These are phyloP conservation scores for Escallonia herrerae DNA, from an alignment of 129 eudicot genomes.

Conservation along the genomic window DNA sequence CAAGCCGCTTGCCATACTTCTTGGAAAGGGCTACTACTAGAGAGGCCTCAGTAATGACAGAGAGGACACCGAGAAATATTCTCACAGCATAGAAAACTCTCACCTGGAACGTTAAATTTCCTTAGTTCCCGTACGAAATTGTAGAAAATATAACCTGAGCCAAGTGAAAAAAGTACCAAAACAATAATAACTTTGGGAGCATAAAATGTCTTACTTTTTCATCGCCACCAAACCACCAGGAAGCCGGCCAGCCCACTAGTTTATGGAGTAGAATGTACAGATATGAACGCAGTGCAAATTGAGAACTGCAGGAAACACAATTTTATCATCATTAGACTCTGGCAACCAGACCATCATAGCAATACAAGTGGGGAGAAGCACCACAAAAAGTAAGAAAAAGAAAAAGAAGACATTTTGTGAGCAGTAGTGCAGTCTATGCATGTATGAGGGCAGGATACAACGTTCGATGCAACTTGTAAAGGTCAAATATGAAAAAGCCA, in stretches of 20 bases:
- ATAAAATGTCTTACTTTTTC: constrained; percentile 50
- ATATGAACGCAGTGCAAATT: constrained; percentile 85
- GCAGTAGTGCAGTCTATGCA: background rate
- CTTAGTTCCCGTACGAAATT: constrained; percentile 5
- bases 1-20: constrained; percentile 93
- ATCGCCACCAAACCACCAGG: constrained; percentile 59
- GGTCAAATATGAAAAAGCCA: too few species aligned
- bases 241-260: constrained; percentile 78
- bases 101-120: constrained; percentile 44
- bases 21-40: constrained; percentile 91
- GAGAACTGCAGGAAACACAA: constrained; percentile 53
- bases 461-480: background rate
- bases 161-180: background rate
- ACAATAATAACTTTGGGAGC: background rate
- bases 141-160: constrained; percentile 1
- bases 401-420: background rate
- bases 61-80: constrained; percentile 74
- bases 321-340: background rate
- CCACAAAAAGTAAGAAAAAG: background rate
- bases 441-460: background rate
- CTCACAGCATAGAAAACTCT: constrained; percentile 85
- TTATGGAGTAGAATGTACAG: constrained; percentile 76
- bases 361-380: background rate
- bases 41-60: constrained; percentile 80
- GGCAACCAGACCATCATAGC: background rate